Evolutionary conservation across 179 eudicot genomes (phyloP), one percentile per base, ranked within the genome.

Genomic region (Camellia oleifera): DNA sequence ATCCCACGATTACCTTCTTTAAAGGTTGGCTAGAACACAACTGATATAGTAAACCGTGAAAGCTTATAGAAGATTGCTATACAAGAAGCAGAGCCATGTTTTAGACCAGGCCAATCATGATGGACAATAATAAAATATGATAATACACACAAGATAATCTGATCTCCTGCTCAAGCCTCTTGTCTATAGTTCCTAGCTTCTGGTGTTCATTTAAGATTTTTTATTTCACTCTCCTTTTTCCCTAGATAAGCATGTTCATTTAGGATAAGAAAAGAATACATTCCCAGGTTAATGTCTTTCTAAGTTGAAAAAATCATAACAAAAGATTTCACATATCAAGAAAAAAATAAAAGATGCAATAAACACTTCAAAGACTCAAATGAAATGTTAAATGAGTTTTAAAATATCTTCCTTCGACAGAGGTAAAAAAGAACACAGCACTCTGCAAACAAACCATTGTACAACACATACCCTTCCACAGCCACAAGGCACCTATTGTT

Each of bases 401-500:
- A 44, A 69, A 69, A 44, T 14, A 15, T 69, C 17, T 42, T 42
- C 11, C 74, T 71, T 4, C 13, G 50, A 50, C 10, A 46, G 32
- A 46, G 57, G 32, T 26, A 26, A 18, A 13, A 46, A 46, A 50
- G 13, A 23, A 1, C 32, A 48, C 5, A 68, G 46, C 8, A 46
- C 54, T 7, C 32, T 1, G 11, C n/a, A 9, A 20, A 50, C 0
- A 60, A 56, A 58, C 58, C 7, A 15, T 74, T 14, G 54, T 50
- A 77, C 1, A 20, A n/a, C 3, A 50, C 89, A 71, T 94, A 96
- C 99, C 99, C 99, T 84, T 96, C 98, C 26, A 94, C 89, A 13
- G 92, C 84, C 74, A 96, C 95, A 81, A 96, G 86, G 81, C 99
- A 96, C 52, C 99, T 91, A 77, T 86, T 94, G 63, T 91, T 87